phyloP scores from a whole-genome alignment of 2,329 filamentous ascomycete genomes.

The Fusarium hainanense region DNA sequence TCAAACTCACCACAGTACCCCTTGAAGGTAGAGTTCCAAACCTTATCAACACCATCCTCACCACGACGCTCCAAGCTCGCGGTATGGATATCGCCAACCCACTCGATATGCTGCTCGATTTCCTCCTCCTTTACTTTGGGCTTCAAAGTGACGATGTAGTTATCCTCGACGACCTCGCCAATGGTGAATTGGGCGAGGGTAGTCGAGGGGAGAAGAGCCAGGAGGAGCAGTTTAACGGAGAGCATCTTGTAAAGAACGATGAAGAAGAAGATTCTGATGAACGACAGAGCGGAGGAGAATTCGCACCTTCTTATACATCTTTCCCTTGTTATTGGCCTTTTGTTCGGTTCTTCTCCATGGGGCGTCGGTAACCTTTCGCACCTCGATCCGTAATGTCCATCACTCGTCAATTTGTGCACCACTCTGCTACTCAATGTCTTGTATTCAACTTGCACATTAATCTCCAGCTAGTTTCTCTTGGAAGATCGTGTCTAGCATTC shows the following conservation, averaged over 20 bases:
- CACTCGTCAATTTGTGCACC: slow-evolving; percentile 7
- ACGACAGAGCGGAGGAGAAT: not conserved
- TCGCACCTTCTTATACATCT: slow-evolving; percentile 14
- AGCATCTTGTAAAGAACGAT: slow-evolving; percentile 29
- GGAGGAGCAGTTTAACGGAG: slow-evolving; percentile 28
- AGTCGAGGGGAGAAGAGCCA: slow-evolving; percentile 33
- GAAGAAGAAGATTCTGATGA: slow-evolving; percentile 2
- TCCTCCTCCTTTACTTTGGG: slow-evolving; percentile 46
- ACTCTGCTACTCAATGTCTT: slow-evolving; percentile 34
- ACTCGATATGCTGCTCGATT: slow-evolving; percentile 51
- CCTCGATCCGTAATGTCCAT: too few relatives aligned
- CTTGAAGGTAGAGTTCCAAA: slow-evolving; percentile 50
- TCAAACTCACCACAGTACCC: slow-evolving; percentile 59
- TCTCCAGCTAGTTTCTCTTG: not conserved
- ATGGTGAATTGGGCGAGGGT: slow-evolving; percentile 11
- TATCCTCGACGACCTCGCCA: slow-evolving; percentile 49
- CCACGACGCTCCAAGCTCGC: slow-evolving; percentile 50
- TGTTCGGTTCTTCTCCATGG: not conserved
- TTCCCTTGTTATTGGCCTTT: not conserved
- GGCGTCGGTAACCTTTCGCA: not conserved
- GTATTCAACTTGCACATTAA: slow-evolving; percentile 28
- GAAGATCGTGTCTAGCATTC: slow-evolving; percentile 15
- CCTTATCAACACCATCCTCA: slow-evolving; percentile 48
- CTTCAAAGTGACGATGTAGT: slow-evolving; percentile 61
- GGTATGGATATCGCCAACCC: slow-evolving; percentile 49